A percentile compares a stretch with the other conserved stretches of the same genome.
Conservation (phyloP, 768 basidiomycete genomes). For the Hydnomerulius pinastri region DNA sequence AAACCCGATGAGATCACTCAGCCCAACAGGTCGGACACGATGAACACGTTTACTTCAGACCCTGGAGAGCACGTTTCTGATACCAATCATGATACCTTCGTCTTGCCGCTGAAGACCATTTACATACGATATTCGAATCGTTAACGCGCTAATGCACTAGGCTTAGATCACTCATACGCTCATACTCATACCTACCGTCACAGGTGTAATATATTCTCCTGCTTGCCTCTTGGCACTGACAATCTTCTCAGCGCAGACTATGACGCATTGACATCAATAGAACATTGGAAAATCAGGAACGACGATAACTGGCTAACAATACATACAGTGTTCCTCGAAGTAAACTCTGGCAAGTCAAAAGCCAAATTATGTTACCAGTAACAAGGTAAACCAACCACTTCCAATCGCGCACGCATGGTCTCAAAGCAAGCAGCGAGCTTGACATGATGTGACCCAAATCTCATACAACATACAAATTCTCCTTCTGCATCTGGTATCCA, state of each 20-base stretch:
- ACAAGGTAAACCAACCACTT: neutral
- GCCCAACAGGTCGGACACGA: neutral
- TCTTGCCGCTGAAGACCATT: slow-evolving; percentile 8
- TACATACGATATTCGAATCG: slow-evolving; percentile 18
- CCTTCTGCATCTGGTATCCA: slow-evolving; percentile 54
- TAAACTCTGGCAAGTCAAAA: neutral
- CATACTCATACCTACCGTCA: too few species aligned
- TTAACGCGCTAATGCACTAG: too few species aligned
- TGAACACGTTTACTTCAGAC: neutral
- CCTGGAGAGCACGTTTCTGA: neutral
- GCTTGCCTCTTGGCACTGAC: too few species aligned
- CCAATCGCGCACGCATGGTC: neutral
- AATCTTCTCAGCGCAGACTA: too few species aligned
- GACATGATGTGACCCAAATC: neutral
- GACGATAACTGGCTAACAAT: too few species aligned
- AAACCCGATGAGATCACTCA: neutral
- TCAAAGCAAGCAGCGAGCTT: too few species aligned
- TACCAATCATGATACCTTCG: slow-evolving; percentile 1
- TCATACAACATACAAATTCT: slow-evolving; percentile 62
- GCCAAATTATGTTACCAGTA: neutral
- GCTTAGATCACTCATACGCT: too few species aligned
- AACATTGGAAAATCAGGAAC: too few species aligned
- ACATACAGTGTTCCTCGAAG: slow-evolving; percentile 7
- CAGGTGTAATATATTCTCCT: too few species aligned
- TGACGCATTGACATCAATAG: too few species aligned